Base-by-base conservation (phyloP, 78 protist species). In the Cavenderia fasciculata region DNA sequence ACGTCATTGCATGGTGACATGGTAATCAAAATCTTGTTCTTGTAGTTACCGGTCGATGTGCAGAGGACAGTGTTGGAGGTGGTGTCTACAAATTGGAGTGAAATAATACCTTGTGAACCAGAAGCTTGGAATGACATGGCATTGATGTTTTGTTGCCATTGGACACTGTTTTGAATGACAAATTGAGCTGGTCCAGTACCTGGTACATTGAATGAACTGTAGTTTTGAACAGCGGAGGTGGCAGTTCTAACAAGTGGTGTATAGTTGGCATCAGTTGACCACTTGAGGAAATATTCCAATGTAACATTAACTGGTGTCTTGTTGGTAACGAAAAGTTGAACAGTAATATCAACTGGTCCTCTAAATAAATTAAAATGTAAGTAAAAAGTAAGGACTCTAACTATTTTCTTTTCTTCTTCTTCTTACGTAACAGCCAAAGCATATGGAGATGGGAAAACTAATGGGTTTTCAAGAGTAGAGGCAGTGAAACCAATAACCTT, bases 401-500 rank as follows among this genome's bases (percentile, higher is more conserved):
- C 2, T 47, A 40, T 18, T n/a, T 38, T 18, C 3, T 38, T 52
- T 52, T 52, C n/a, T 18, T 52, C n/a, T 52, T 59, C 1, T 33
- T 63, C 87, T 18, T 77, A 77, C 87, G 2, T 16, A 31, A 82
- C 25, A 29, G 43, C 46, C 5, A 82, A 29, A 43, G 62, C 56
- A 44, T 82, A 68, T 68, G 90, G 90, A 11, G 90, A 65, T 68
- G 90, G 90, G 61, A 82, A 82, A 10, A 18, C 19, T 41, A 68
- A 29, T 57, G 74, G 72, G 61, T 43, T 68, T 8, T 25, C 25
- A 56, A 82, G 34, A 43, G 34, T 68, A 19, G 90, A 82, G 11
- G 90, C 65, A 44, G 78, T 82, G 61, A 68, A 82, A 43, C 79
- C 65, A 6, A 82, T 78, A 43, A 82, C 27, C 16, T 82, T 82